phyloP scores from a whole-genome alignment of 1,284 basidiomycete species.

The Cronartium quercuum region DNA sequence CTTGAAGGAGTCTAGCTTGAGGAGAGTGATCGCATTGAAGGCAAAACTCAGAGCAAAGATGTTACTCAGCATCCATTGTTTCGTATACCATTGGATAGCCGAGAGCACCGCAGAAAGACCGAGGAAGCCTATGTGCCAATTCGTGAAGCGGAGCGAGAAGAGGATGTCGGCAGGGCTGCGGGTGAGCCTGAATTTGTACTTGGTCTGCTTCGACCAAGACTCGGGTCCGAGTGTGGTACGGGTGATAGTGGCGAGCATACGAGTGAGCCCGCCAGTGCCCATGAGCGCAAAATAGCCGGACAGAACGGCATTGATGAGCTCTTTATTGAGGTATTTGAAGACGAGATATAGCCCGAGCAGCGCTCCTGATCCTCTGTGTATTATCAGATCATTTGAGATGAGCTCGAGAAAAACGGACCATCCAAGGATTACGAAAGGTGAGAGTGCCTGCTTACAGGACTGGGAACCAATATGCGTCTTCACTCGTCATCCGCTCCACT shows the following conservation, averaged over 20 bases:
- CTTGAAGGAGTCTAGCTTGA: conserved; percentile 82
- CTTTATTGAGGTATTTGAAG: conserved; percentile 69
- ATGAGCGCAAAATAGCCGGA: conserved; percentile 46
- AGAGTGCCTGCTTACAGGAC: conserved; percentile 6
- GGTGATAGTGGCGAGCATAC: conserved; percentile 23
- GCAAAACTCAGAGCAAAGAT: conserved; percentile 76
- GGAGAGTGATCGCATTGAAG: conserved; percentile 69
- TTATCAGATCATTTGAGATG: conserved; percentile 39
- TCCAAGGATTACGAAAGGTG: conserved; percentile 50
- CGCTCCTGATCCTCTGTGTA: conserved; percentile 44
- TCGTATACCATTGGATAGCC: conserved; percentile 50
- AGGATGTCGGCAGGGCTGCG: conserved; percentile 53
- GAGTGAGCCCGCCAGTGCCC: conserved; percentile 41
- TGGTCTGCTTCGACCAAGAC: conserved; percentile 54
- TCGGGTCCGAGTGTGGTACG: conserved; percentile 35
- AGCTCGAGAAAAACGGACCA: conserved; percentile 43
- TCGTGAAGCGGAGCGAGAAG: conserved; percentile 54
- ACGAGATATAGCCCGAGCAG: conserved; percentile 64
- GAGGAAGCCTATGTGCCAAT: conserved; percentile 61
- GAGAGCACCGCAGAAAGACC: conserved; percentile 59
- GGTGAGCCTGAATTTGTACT: conserved; percentile 49
- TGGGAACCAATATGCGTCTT: conserved; percentile 70
- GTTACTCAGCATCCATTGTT: conserved; percentile 70
- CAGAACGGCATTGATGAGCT: conserved; percentile 72
- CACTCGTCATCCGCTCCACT: conserved; percentile 57